phyloP scores from a whole-genome alignment of 495 filamentous ascomycete genomes.

The Penicillium paradoxum region DNA sequence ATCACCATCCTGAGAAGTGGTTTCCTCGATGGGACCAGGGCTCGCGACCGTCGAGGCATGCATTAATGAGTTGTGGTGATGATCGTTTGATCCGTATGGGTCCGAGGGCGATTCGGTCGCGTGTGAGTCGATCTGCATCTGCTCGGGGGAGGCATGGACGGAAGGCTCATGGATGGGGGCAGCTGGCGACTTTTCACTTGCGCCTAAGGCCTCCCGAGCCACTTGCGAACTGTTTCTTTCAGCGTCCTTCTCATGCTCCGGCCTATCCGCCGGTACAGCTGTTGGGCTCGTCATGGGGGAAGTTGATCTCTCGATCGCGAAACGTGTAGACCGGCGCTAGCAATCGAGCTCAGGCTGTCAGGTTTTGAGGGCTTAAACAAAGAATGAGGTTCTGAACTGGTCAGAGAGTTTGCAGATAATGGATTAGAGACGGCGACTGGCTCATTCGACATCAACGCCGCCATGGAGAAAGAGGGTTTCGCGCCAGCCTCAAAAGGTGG shows the following conservation, averaged over 20 bases:
- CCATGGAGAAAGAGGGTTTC: conserved; percentile 40
- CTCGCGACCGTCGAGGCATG: conserved; percentile 44
- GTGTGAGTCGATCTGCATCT: conserved; percentile 45
- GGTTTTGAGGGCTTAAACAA: conserved; percentile 38
- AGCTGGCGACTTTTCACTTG: conserved; percentile 37
- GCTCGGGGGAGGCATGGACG: conserved; percentile 33
- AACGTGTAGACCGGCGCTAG: conserved; percentile 43
- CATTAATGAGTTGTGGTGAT: conserved; percentile 30
- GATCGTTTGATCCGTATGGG: conserved; percentile 30
- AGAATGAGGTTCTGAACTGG: conserved; percentile 30
- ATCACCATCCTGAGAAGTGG: conserved; percentile 40
- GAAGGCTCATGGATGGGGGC: conserved; percentile 23
- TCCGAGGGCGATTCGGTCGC: conserved; percentile 25
- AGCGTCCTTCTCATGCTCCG: conserved; percentile 35
- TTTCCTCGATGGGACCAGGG: conserved; percentile 44
- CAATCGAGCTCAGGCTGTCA: conserved; percentile 43
- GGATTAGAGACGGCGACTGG: conserved; percentile 39
- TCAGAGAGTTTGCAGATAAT: conserved; percentile 26
- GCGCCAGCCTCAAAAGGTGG: conserved; percentile 33
- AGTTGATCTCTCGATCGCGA: conserved; percentile 34
- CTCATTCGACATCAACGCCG: conserved; percentile 45
- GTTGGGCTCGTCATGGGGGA: conserved; percentile 31
- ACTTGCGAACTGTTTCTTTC: conserved; percentile 41
- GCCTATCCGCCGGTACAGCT: conserved; percentile 28
- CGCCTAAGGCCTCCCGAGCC: conserved; percentile 41